Conservation (phyloP, 495 filamentous ascomycete genomes). For the Xylaria bambusicola region DNA sequence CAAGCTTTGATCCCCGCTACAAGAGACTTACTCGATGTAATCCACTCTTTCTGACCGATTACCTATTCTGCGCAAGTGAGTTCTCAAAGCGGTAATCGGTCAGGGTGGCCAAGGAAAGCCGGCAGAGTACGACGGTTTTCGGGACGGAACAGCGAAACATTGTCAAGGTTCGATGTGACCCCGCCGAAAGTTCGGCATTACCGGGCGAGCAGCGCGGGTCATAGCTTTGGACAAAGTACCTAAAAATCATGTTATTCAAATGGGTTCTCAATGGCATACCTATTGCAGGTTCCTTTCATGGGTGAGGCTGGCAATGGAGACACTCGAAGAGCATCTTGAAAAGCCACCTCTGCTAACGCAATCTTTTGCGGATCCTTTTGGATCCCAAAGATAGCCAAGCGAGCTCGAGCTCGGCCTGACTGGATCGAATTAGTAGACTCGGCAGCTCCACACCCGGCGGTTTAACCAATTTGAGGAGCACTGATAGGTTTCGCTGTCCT, state of each 20-base stretch:
- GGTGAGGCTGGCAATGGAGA: conserved; percentile 4
- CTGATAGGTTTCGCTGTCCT: neutral
- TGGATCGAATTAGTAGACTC: neutral
- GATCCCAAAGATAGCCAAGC: conserved; percentile 6
- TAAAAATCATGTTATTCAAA: conserved; percentile 7
- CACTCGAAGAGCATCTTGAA: neutral
- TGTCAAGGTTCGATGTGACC: conserved; percentile 8
- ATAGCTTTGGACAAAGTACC: neutral
- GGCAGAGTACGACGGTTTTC: conserved; percentile 17
- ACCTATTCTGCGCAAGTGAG: conserved; percentile 1
- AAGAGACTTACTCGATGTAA: conserved; percentile 5
- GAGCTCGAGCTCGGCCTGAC: conserved; percentile 9
- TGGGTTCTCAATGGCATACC: neutral
- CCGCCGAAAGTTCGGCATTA: conserved; percentile 11
- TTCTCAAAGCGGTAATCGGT: conserved; percentile 11
- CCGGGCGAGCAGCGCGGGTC: conserved; percentile 8
- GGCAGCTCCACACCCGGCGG: conserved; percentile 11
- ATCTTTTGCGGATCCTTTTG: neutral
- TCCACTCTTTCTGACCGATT: conserved; percentile 19
- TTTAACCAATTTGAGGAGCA: neutral
- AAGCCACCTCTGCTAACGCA: neutral
- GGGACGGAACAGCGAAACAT: conserved; percentile 17
- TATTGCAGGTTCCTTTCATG: neutral
- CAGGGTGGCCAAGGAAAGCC: conserved; percentile 9
- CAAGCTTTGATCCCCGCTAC: conserved; percentile 5